A percentile compares a stretch with the other conserved stretches of the same genome.
Conservation (phyloP, 306 rosid species). For the Ziziphus jujuba region DNA sequence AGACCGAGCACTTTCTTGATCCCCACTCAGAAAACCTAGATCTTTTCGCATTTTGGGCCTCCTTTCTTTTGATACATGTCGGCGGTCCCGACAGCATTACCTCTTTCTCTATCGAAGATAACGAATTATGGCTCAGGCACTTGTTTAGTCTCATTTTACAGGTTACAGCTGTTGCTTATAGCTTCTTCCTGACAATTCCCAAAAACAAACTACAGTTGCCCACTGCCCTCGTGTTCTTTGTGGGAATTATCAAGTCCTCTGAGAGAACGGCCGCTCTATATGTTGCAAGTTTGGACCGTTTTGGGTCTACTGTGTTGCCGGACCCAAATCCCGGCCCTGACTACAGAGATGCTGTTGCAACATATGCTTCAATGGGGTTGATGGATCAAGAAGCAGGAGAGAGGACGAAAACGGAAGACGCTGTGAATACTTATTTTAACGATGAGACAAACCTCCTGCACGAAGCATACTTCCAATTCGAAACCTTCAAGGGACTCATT, state of each 20-base stretch:
- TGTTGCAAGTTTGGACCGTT: background rate
- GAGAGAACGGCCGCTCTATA: background rate
- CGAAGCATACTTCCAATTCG: background rate
- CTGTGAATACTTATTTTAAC: too few relatives aligned
- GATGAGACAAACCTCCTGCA: background rate
- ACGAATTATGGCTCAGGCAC: background rate
- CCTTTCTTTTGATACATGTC: background rate
- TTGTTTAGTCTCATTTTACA: background rate
- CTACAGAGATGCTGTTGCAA: background rate
- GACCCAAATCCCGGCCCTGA: background rate
- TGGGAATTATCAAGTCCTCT: background rate
- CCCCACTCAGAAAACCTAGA: background rate
- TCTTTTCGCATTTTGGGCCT: background rate
- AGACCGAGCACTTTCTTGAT: background rate
- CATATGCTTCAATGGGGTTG: background rate
- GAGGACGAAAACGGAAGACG: too few relatives aligned
- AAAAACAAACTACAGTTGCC: background rate
- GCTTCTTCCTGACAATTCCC: background rate
- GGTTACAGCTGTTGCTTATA: background rate
- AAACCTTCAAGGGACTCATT: slow-evolving; percentile 11
- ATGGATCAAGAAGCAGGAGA: background rate
- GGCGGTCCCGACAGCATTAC: background rate
- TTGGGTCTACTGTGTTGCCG: background rate
- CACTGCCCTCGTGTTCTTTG: background rate
- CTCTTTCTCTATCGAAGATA: background rate